These are phyloP conservation scores for Trichaptum fuscoviolaceum DNA, from an alignment of 768 basidiomycete genomes.

Conservation along the genomic window DNA sequence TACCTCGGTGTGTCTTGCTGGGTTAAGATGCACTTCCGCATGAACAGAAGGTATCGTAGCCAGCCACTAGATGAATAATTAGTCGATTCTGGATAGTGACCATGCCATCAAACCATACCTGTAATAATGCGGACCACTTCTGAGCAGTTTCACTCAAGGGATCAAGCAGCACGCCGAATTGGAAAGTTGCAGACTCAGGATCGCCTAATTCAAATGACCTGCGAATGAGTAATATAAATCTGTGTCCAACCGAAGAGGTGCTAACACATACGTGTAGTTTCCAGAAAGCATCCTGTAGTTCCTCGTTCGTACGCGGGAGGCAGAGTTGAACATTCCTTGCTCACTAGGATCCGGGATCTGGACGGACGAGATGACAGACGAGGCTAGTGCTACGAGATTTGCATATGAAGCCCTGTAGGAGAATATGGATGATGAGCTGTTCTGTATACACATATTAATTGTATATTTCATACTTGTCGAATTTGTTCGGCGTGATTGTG, in stretches of 20 bases:
- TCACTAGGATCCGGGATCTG: constrained; percentile 71
- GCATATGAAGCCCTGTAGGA: constrained; percentile 46
- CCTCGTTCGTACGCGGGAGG: constrained; percentile 50
- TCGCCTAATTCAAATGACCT: constrained; percentile 73
- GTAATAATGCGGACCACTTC: constrained; percentile 75
- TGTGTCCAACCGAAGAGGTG: constrained; percentile 11
- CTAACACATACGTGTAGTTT: constrained; percentile 54
- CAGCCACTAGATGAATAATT: constrained; percentile 46
- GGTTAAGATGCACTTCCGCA: constrained; percentile 78
- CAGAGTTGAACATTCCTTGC: constrained; percentile 64
- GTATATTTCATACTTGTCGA: constrained; percentile 36
- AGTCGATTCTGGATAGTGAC: constrained; percentile 1
- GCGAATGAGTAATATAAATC: constrained; percentile 5
- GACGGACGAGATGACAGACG: constrained; percentile 68
- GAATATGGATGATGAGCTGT: not conserved
- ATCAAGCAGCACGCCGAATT: constrained; percentile 72
- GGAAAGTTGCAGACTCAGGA: constrained; percentile 57
- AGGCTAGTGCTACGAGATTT: constrained; percentile 55
- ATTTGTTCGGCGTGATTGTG: constrained; percentile 29
- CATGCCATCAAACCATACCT: constrained; percentile 39
- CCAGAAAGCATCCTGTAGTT: constrained; percentile 57
- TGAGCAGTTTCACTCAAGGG: constrained; percentile 83
- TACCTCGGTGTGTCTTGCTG: constrained; percentile 63
- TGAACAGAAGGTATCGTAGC: constrained; percentile 56
- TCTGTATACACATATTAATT: constrained; percentile 5